Evolutionary conservation across 192 early-diverging fungal species (phyloP).

Genomic region (Coemansia sp.): DNA sequence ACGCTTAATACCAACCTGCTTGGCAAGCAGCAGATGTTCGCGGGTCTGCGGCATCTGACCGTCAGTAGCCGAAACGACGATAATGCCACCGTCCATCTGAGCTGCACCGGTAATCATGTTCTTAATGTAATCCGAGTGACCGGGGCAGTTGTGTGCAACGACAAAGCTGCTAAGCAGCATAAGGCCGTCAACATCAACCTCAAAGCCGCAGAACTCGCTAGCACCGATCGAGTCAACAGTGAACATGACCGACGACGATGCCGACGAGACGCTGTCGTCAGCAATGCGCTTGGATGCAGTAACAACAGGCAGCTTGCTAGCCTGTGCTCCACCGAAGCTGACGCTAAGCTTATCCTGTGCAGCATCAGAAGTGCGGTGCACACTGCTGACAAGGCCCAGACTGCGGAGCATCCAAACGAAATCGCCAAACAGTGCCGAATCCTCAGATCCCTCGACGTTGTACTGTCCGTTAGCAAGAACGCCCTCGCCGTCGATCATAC

Average conservation of each 20-base stretch:
- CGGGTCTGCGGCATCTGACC: conserved; percentile 99
- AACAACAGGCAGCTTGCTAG: conserved; percentile 21
- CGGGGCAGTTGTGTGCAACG: conserved; percentile 67
- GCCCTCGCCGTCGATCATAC: conserved; percentile 23
- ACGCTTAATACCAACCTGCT: conserved; percentile 90
- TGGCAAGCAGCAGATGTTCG: conserved; percentile 94
- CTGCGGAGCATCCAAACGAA: conserved; percentile 41
- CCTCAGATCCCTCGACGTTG: conserved; percentile 7
- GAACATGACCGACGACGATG: conserved; percentile 23
- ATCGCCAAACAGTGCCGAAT: conserved; percentile 9
- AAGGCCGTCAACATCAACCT: conserved; percentile 32
- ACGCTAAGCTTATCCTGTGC: conserved; percentile 1
- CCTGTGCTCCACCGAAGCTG: conserved; percentile 5
- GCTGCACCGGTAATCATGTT: conserved; percentile 99
- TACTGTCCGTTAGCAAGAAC: conserved; percentile 17
- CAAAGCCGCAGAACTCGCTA: conserved; percentile 25
- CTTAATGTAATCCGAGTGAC: conserved; percentile 99
- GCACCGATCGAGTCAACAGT: conserved; percentile 11
- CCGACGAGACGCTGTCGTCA: neutral
- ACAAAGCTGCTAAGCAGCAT: conserved; percentile 38
- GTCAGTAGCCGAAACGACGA: conserved; percentile 96
- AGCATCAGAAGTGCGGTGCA: neutral
- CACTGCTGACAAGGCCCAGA: conserved; percentile 25
- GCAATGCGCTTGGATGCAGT: conserved; percentile 2
- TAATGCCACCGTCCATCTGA: conserved; percentile 97